These are phyloP conservation scores for Thermoascus crustaceus DNA, from an alignment of 2,329 filamentous ascomycete species.

Conservation along the genomic window DNA sequence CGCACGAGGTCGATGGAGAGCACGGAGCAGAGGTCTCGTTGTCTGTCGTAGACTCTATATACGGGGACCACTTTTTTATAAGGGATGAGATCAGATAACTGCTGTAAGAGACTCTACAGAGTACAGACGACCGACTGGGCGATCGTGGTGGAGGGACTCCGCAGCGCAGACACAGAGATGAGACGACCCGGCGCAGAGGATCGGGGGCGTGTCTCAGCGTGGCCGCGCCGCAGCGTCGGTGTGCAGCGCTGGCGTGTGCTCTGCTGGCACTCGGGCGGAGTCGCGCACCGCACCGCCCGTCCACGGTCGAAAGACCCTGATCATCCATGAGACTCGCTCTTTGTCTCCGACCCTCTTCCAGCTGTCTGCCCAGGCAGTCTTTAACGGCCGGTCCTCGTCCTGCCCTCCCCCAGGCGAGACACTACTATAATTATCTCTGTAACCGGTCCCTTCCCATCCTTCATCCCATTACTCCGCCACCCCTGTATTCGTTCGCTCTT, in stretches of 20 bases:
- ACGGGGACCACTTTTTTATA: too few species aligned
- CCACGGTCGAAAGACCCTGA: constrained; percentile 1
- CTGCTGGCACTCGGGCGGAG: too few species aligned
- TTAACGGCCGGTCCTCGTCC: constrained; percentile 1
- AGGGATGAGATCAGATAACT: too few species aligned
- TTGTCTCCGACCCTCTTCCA: too few species aligned
- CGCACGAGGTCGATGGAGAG: background rate
- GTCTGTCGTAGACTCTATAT: too few species aligned
- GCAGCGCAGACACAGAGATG: background rate
- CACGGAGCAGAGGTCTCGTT: too few species aligned
- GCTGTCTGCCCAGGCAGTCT: too few species aligned
- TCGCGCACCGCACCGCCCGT: too few species aligned
- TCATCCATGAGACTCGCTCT: too few species aligned
- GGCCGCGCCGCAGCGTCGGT: too few species aligned
- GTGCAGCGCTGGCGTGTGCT: too few species aligned
- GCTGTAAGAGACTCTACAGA: too few species aligned
- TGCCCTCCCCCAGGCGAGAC: constrained; percentile 1
- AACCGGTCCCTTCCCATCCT: background rate
- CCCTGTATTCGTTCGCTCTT: constrained; percentile 10
- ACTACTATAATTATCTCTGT: background rate
- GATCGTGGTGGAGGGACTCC: background rate
- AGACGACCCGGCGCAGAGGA: constrained; percentile 2
- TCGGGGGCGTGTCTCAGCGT: constrained; percentile 1
- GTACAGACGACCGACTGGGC: background rate
- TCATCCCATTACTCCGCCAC: constrained; percentile 11